These are phyloP conservation scores for Aspergillus japonicus DNA, from an alignment of 2,329 filamentous ascomycete species.

Conservation along the genomic window DNA sequence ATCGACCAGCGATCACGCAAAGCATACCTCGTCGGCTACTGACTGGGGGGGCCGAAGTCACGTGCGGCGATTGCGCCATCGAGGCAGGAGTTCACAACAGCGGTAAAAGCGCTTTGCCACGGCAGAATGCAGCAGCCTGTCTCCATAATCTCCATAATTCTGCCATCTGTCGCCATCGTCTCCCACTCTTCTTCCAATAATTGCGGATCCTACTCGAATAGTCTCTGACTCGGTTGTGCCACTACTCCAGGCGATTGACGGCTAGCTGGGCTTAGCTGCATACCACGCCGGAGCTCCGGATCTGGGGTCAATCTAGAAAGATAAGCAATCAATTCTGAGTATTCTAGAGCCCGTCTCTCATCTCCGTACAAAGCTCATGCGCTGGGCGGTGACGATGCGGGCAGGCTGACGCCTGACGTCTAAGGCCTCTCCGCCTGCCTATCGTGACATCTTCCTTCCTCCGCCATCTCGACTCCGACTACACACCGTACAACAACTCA, in stretches of 20 bases:
- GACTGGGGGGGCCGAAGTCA: constrained; percentile 7
- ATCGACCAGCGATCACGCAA: constrained; percentile 22
- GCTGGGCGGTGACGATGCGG: background rate
- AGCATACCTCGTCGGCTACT: constrained; percentile 15
- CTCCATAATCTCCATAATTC: background rate
- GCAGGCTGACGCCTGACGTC: background rate
- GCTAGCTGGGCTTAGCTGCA: background rate
- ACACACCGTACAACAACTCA: background rate
- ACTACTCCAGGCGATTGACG: constrained; percentile 2
- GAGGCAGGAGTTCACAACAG: constrained; percentile 14
- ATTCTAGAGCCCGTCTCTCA: background rate
- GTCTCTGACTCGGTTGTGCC: background rate
- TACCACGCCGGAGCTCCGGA: constrained; percentile 1
- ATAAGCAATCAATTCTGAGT: background rate
- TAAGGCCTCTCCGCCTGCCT: background rate
- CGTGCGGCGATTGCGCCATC: constrained; percentile 26
- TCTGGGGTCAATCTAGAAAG: background rate
- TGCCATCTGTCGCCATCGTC: constrained; percentile 20
- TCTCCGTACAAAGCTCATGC: background rate
- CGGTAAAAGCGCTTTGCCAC: background rate
- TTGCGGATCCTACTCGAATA: constrained; percentile 15
- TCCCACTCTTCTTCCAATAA: constrained; percentile 9
- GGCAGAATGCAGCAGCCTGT: background rate
- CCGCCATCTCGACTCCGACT: background rate
- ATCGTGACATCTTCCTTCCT: background rate